phyloP scores from a whole-genome alignment of 768 basidiomycete genomes.

The Gloeopeniophorella convolvens region DNA sequence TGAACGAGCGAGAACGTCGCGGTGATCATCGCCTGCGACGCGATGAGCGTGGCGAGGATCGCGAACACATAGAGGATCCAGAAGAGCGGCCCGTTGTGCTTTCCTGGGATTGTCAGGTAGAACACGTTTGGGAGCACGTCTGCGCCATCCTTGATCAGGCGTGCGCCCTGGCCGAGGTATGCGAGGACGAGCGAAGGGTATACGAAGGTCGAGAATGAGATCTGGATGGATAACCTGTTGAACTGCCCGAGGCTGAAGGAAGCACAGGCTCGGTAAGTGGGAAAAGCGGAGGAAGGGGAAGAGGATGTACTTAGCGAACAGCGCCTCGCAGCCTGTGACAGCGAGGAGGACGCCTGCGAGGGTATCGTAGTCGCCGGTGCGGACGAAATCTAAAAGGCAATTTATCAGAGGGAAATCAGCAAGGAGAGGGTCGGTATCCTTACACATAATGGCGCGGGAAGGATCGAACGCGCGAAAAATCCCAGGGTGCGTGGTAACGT shows the following conservation, averaged over 20 bases:
- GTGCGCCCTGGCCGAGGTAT: conserved; percentile 68
- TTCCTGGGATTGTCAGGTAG: conserved; percentile 59
- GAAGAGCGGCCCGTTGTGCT: conserved; percentile 44
- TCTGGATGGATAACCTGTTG: conserved; percentile 52
- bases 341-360: conserved; percentile 59
- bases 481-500: conserved; percentile 46
- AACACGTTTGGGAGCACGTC: conserved; percentile 49
- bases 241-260: conserved; percentile 55
- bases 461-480: conserved; percentile 66
- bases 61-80: conserved; percentile 64
- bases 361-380: conserved; percentile 53
- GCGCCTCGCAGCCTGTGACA: conserved; percentile 64
- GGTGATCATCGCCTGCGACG: conserved; percentile 64
- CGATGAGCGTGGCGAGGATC: conserved; percentile 58
- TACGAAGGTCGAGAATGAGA: conserved; percentile 46
- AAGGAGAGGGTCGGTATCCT: conserved; percentile 19
- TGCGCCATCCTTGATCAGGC: conserved; percentile 46
- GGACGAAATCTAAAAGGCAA: conserved; percentile 46
- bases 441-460: conserved; percentile 56
- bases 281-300: not conserved
- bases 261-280: not conserved
- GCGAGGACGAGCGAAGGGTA: conserved; percentile 57
- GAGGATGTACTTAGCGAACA: conserved; percentile 51
- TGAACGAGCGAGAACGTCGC: conserved; percentile 58
- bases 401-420: not conserved